Base-by-base conservation (phyloP, 2,329 filamentous ascomycete species). In the Arthroderma sp. region DNA sequence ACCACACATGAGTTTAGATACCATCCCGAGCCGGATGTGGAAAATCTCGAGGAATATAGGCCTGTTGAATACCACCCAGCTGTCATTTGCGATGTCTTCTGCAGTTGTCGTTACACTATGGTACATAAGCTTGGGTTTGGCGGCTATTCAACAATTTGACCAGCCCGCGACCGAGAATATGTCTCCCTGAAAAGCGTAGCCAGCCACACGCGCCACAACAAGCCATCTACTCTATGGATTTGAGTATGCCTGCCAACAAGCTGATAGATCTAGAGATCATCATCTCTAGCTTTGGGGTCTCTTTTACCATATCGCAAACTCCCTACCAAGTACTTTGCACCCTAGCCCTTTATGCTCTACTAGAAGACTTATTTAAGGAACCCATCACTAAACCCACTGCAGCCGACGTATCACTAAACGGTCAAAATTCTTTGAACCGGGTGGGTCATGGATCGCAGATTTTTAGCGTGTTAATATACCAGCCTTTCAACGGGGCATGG, bases 111-210 rank as follows among this genome's bases (percentile, higher is more conserved):
- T 39, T 68, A 66, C 44, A 58, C 55, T 42, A 50, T 68, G 22
- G 36, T 63, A 2, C 59, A 63, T 48, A 68, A 66, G 50, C 40
- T 66, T 37, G 63, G 61, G 11, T 58, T 51, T 51, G 63, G 61
- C 44, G 56, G 56, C 1, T 62, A 56, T 47, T 60, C 62, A 5
- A 64, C 60, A 6, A 58, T 65, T 33, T 66, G 62, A 61, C 52
- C 54, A 40, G 57, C 56, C 22, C 31, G 34, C 29, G 48, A 55
- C 44, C 38, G 44, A 6, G 44, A 49, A 29, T 22, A 27, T 44
- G 54, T 32, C 4, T 56, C 27, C 52, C 54, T 47, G 50, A 47
- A 47, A 52, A 53, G 37, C 42, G 49, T 42, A 48, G 40, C 40
- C 43, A 28, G 43, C 54, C 53, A 33, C 46, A 56, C 11, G 52